Evolutionary conservation across 2,329 filamentous ascomycete species (phyloP).

Genomic region (Alternaria brassicicola): DNA sequence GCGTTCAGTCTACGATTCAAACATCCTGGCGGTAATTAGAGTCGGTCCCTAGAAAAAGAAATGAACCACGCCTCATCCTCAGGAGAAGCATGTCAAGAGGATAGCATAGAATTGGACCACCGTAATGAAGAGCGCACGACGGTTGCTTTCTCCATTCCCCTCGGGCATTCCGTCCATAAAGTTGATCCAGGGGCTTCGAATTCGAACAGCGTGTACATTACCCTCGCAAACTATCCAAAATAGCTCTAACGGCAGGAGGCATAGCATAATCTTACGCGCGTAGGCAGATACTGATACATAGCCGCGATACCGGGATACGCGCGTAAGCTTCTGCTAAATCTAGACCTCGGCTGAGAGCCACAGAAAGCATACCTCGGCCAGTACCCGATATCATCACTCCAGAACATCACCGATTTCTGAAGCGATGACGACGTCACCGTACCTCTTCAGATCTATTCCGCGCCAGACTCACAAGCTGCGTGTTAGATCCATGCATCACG

Average conservation of each 20-base stretch:
- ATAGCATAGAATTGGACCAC: not conserved
- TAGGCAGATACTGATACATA: not conserved
- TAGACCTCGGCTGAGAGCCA: slow-evolving; percentile 1
- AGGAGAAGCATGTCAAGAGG: not conserved
- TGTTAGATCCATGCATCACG: not conserved
- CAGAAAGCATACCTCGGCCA: not conserved
- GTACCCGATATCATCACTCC: not conserved
- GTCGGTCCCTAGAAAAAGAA: not conserved
- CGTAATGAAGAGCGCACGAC: not conserved
- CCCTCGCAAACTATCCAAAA: not conserved
- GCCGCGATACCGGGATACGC: not conserved
- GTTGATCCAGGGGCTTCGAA: not conserved
- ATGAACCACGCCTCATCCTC: not conserved
- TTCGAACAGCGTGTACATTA: not conserved
- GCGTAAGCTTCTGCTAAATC: not conserved
- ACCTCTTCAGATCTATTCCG: not conserved
- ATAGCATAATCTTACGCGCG: not conserved
- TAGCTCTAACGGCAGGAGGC: not conserved
- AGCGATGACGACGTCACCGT: slow-evolving; percentile 1
- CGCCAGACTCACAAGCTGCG: not conserved
- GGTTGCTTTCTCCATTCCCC: not conserved
- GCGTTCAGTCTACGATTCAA: not conserved
- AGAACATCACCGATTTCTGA: not conserved
- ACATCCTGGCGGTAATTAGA: not conserved
- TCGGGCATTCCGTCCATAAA: not conserved